Evolutionary conservation across 306 rosid species (phyloP), one percentile per base, ranked within the genome.

Genomic region (Quillaja saponaria): DNA sequence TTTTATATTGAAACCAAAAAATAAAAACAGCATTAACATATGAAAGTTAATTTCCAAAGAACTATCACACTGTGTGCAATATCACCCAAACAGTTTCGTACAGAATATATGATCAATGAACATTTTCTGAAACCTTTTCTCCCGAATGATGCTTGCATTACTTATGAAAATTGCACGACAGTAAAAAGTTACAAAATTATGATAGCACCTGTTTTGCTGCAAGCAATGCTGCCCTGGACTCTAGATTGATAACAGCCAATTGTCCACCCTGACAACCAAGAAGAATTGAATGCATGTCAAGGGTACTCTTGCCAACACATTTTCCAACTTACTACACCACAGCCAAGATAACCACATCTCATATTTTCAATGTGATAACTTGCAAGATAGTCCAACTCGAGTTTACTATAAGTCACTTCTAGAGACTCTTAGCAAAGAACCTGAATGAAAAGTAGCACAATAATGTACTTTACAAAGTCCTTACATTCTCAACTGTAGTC

Each of bases 161-260:
- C 9, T 50, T 58, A 58, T 12, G 10, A 63, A 70, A 58, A 50
- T 58, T 34, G 42, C 49, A 76, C 42, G 52, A 58, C 12, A 41
- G 31, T 44, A 70, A 49, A 76, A 58, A 38, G 61, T 70, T 13
- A 53, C 46, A 10, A 5, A 40, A 31, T 48, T 18, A 49, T 21
- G 9, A 47, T 56, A 12, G 73, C 66, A 91, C 96, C 91, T 88
- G 87, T 80, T 79, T 86, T 61, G 97, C 97, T 35, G 84, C 95
- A 61, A 91, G 95, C 82, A 91, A 73, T 67, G 96, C 97, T 13
- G 81, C 87, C 82, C 87, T 71, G 50, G 97, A 82, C 73, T 91
- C 97, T 19, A 91, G 71, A 81, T 88, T 88, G 64, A 84, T 75
- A 65, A 80, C 76, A 47, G 90, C 90, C 58, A 88, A 67, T 42